Percentiles rank a stretch among this genome's conserved stretches.
These are phyloP conservation scores for Lactarius akahatsu DNA, from an alignment of 768 basidiomycete genomes.

Conservation along the genomic window DNA sequence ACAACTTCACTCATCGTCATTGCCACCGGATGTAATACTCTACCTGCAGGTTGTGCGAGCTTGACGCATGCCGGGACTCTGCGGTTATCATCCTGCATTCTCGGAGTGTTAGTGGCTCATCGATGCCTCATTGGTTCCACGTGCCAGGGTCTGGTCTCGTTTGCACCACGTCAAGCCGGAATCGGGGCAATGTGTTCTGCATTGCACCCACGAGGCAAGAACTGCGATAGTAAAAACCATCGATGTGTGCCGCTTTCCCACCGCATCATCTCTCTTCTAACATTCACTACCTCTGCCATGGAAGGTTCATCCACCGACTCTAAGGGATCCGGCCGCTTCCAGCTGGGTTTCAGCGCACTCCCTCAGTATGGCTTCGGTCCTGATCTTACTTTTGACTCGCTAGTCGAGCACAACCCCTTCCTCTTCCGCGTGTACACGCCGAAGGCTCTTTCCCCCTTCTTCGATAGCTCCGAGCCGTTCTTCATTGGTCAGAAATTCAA, in stretches of 20 bases:
- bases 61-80: not conserved
- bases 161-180: slow-evolving; percentile 12
- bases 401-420: slow-evolving; percentile 66
- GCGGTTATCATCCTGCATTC: slow-evolving; percentile 4
- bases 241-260: slow-evolving; percentile 20
- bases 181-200: slow-evolving; percentile 14
- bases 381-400: slow-evolving; percentile 58
- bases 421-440: slow-evolving; percentile 82
- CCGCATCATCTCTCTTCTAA: slow-evolving; percentile 25
- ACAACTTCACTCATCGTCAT: not conserved
- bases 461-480: slow-evolving; percentile 57
- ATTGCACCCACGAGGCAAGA: slow-evolving; percentile 29
- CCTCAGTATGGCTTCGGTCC: slow-evolving; percentile 75
- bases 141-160: not conserved
- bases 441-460: slow-evolving; percentile 52
- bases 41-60: not conserved
- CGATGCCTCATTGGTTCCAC: slow-evolving; percentile 21
- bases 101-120: slow-evolving; percentile 11
- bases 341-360: slow-evolving; percentile 38
- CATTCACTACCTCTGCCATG: slow-evolving; percentile 23
- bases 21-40: not conserved
- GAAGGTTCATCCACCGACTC: slow-evolving; percentile 23
- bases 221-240: slow-evolving; percentile 28
- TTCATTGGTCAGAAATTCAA: slow-evolving; percentile 69
- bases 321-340: slow-evolving; percentile 29